These are phyloP conservation scores for Pilasporangium apinafurcum DNA, from an alignment of 352 stramenopile genomes.

Conservation along the genomic window DNA sequence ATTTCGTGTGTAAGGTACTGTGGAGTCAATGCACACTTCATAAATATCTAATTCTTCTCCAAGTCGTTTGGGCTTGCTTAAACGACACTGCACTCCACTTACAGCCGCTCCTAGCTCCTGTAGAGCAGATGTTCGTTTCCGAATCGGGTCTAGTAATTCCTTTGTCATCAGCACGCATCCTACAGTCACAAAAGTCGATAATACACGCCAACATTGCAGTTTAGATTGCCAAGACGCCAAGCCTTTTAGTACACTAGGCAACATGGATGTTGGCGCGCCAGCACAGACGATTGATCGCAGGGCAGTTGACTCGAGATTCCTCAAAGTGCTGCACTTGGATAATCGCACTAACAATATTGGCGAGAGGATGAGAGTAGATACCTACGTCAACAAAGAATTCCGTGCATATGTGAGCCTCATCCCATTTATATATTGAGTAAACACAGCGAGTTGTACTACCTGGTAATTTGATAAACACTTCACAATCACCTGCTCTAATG, in stretches of 20 bases:
- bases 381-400: not conserved
- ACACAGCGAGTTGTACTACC: not conserved
- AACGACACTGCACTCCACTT: not conserved
- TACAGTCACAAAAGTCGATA: not conserved
- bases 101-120: conserved; percentile 4
- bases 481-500: not conserved
- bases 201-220: not conserved
- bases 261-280: not conserved
- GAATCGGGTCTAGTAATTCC: conserved; percentile 5
- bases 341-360: not conserved
- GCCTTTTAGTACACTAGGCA: conserved; percentile 2
- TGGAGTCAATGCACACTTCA: not conserved
- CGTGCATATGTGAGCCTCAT: too few species aligned
- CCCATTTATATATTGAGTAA: not conserved
- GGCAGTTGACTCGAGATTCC: not conserved
- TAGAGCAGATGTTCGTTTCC: not conserved
- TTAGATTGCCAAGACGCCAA: conserved; percentile 5
- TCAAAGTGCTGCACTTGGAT: conserved; percentile 6
- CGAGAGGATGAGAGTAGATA: not conserved
- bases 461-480: conserved; percentile 5
- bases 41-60: conserved; percentile 1
- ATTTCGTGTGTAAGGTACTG: too few species aligned
- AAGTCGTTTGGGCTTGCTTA: not conserved
- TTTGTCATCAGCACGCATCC: conserved; percentile 2
- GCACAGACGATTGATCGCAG: conserved; percentile 4